These are phyloP conservation scores for Porphyrellus cyaneotinctus DNA, from an alignment of 768 basidiomycete genomes.

Conservation along the genomic window DNA sequence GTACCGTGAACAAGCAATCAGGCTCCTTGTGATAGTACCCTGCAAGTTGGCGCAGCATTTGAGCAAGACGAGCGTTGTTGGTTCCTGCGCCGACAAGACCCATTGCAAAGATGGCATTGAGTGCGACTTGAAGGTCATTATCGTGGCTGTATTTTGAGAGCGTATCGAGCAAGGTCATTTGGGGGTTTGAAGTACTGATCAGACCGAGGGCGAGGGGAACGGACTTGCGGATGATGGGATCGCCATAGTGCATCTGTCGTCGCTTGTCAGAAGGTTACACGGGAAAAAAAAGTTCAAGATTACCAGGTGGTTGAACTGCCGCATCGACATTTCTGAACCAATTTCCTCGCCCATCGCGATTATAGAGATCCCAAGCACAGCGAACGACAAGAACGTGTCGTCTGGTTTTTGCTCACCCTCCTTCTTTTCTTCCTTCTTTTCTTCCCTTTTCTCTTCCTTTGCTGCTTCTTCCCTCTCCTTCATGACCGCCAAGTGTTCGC, in stretches of 20 bases:
- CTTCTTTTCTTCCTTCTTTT: conserved; percentile 59
- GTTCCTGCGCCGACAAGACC: conserved; percentile 96
- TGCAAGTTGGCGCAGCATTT: conserved; percentile 91
- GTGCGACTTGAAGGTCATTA: conserved; percentile 71
- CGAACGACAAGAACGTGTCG: conserved; percentile 78
- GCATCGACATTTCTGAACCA: conserved; percentile 94
- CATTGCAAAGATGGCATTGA: conserved; percentile 98
- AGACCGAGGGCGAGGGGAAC: conserved; percentile 95
- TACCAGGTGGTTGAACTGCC: conserved; percentile 96
- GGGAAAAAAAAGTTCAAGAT: conserved; percentile 23
- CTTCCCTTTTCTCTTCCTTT: conserved; percentile 45
- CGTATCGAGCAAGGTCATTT: conserved; percentile 90
- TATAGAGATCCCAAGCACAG: conserved; percentile 89
- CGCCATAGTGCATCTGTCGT: conserved; percentile 96
- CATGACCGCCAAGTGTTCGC: conserved; percentile 72
- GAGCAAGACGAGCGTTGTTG: conserved; percentile 85
- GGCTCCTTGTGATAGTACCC: conserved; percentile 39
- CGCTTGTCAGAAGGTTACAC: conserved; percentile 12
- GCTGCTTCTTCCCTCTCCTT: conserved; percentile 35
- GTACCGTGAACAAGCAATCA: conserved; percentile 93
- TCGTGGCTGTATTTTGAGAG: conserved; percentile 99
- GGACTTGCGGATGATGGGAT: conserved; percentile 84
- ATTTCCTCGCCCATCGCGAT: conserved; percentile 99
- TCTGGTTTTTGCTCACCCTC: conserved; percentile 52
- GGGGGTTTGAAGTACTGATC: conserved; percentile 92